Base-by-base conservation (phyloP, 2,329 filamentous ascomycete genomes). In the Phaeophleospora eucalypticola region DNA sequence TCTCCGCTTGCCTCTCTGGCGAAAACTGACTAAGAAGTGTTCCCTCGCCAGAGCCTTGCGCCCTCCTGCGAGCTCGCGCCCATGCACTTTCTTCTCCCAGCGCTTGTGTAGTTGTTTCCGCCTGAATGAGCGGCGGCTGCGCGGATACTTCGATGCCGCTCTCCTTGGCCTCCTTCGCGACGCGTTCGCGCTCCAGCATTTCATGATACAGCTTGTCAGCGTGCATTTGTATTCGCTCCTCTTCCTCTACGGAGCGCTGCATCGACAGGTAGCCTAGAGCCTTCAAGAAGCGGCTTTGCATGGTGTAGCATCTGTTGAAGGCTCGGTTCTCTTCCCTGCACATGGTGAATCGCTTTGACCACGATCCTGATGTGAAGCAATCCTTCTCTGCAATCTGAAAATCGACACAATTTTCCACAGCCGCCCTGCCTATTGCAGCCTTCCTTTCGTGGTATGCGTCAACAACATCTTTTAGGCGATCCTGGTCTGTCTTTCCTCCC, bases 161-260 rank as follows among this genome's bases (percentile, higher is more conserved):
- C 44, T 76, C 73, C 66, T 82, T 82, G 29, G 85, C 86, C 59
- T 82, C 77, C 54, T 86, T 81, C n/a, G 87, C 81, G 53, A 78
- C 79, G 16, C 74, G 75, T 68, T 98, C 91, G 65, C 95, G 89
- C 51, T 81, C 78, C 32, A 95, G 69, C 83, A 97, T 89, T 58
- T 86, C 82, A 61, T 91, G 86, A 68, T 89, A 98, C 34, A 98
- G 76, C 53, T 81, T 81, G 71, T 98, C 93, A 49, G 91, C 91
- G 67, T 96, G 90, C 84, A 97, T 88, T 69, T 97, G 93, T 52
- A 98, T 72, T 58, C 85, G 81, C 66, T 96, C 90, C 59, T 95
- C 87, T 42, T 87, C 78, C 21, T 83, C 77, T 0, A 77, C 71
- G 7, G 83, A 73, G 17, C 83, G 79, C 36, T 85, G 79, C 52